A percentile compares a stretch with the other conserved stretches of the same genome.
Evolutionary conservation across 2,329 filamentous ascomycete species (phyloP).

Genomic region (Claviceps purpurea): DNA sequence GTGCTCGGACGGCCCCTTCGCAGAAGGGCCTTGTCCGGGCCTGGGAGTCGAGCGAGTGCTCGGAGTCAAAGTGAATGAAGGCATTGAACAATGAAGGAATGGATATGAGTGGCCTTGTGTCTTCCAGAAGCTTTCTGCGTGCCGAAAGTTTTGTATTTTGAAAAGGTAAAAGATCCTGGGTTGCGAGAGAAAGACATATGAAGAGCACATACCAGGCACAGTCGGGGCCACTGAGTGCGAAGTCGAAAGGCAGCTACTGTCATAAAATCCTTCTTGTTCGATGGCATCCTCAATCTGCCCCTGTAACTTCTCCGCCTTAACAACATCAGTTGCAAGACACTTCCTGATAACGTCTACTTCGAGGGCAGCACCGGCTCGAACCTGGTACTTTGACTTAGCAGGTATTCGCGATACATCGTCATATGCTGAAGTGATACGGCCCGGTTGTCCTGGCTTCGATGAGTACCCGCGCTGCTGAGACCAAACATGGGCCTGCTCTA

Average conservation of each 20-base stretch:
- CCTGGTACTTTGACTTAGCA: conserved; percentile 24
- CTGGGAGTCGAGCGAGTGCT: too few relatives aligned
- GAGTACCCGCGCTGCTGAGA: conserved; percentile 32
- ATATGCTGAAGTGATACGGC: conserved; percentile 5
- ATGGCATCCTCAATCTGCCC: conserved; percentile 46
- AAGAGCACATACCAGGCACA: conserved; percentile 16
- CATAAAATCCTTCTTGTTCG: conserved; percentile 46
- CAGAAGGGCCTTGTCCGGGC: too few relatives aligned
- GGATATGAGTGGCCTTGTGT: too few relatives aligned
- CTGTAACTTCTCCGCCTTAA: conserved; percentile 45
- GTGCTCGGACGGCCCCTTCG: too few relatives aligned
- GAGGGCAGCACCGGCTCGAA: conserved; percentile 31
- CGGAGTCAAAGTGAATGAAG: too few relatives aligned
- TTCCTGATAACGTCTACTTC: conserved; percentile 39
- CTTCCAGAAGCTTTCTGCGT: too few relatives aligned
- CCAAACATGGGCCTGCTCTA: conserved; percentile 18
- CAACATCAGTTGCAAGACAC: conserved; percentile 41
- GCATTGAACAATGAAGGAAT: too few relatives aligned
- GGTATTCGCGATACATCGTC: conserved; percentile 23
- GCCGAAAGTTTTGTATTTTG: too few relatives aligned
- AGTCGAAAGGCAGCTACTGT: conserved; percentile 39
- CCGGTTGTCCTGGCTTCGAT: conserved; percentile 33
- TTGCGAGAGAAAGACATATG: not conserved
- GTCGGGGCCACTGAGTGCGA: conserved; percentile 26
- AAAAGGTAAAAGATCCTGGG: too few relatives aligned